These are phyloP conservation scores for Fusarium sp. DNA, from an alignment of 2,329 filamentous ascomycete genomes.

Conservation along the genomic window DNA sequence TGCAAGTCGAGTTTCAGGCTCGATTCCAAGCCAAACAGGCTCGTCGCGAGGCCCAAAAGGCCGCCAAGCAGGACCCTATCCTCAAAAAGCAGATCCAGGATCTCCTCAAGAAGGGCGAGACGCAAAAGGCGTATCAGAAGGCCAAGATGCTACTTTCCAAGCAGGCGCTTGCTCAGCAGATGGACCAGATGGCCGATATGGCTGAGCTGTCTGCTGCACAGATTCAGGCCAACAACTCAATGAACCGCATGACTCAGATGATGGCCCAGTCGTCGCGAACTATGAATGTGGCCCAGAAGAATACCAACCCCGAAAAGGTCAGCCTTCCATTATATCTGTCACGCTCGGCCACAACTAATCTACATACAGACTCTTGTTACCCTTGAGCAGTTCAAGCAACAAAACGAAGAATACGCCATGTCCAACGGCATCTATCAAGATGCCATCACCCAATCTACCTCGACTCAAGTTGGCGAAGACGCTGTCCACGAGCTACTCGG, in stretches of 20 bases:
- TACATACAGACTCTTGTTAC: conserved; percentile 65
- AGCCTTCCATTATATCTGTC: background rate
- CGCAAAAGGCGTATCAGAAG: conserved; percentile 71
- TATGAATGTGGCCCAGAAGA: conserved; percentile 68
- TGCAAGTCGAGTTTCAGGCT: conserved; percentile 72
- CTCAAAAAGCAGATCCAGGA: conserved; percentile 73
- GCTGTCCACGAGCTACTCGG: conserved; percentile 87
- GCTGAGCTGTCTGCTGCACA: conserved; percentile 69
- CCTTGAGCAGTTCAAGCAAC: conserved; percentile 69
- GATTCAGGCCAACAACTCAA: conserved; percentile 72
- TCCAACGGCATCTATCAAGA: conserved; percentile 84
- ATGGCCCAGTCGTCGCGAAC: conserved; percentile 69
- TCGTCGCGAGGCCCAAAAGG: conserved; percentile 69
- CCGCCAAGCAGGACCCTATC: conserved; percentile 69
- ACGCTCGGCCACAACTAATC: conserved; percentile 5
- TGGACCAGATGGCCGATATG: conserved; percentile 74
- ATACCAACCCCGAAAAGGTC: conserved; percentile 68
- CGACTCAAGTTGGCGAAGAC: conserved; percentile 79
- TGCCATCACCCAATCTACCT: conserved; percentile 81
- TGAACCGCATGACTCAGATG: conserved; percentile 74
- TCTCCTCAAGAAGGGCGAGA: conserved; percentile 71
- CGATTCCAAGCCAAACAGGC: conserved; percentile 73
- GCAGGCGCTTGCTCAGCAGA: conserved; percentile 70
- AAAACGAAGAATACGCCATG: conserved; percentile 73
- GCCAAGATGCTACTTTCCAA: conserved; percentile 71